A percentile compares a stretch with the other conserved stretches of the same genome.
Evolutionary conservation across 2,329 filamentous ascomycete species (phyloP).

Genomic region (Akanthomyces lecanii): DNA sequence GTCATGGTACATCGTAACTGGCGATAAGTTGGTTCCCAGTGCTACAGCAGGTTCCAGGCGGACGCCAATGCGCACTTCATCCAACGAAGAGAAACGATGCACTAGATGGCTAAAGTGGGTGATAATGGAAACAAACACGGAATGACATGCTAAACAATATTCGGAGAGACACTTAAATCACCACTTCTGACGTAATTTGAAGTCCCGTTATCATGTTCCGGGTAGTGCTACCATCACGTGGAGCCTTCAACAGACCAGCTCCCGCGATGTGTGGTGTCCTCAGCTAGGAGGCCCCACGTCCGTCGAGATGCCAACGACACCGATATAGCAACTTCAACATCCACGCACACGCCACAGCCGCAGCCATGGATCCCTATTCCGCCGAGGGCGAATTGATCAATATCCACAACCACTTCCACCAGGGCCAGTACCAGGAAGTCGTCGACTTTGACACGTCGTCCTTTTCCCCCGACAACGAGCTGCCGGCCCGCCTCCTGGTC

Average conservation of each 20-base stretch:
- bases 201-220: neutral
- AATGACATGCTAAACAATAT: too few species aligned
- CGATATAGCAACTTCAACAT: neutral
- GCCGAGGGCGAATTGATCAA: constrained; percentile 68
- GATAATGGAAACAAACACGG: too few species aligned
- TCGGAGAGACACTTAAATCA: neutral
- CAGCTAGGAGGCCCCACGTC: constrained; percentile 5
- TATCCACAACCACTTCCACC: constrained; percentile 66
- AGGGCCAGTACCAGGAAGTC: constrained; percentile 82
- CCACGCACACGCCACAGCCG: constrained; percentile 25
- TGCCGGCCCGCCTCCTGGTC: constrained; percentile 72
- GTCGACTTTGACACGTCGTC: constrained; percentile 78
- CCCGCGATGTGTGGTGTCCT: constrained; percentile 11
- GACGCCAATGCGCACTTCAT: too few species aligned
- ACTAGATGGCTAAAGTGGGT: neutral
- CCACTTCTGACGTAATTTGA: neutral
- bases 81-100: too few species aligned
- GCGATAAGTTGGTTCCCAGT: too few species aligned
- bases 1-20: too few species aligned
- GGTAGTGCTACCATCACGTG: constrained; percentile 14
- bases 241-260: neutral
- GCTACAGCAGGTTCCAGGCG: too few species aligned
- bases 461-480: constrained; percentile 72
- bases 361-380: constrained; percentile 63
- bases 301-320: neutral